These are phyloP conservation scores for Coniochaeta prunicola DNA, from an alignment of 2,329 filamentous ascomycete species.

Conservation along the genomic window DNA sequence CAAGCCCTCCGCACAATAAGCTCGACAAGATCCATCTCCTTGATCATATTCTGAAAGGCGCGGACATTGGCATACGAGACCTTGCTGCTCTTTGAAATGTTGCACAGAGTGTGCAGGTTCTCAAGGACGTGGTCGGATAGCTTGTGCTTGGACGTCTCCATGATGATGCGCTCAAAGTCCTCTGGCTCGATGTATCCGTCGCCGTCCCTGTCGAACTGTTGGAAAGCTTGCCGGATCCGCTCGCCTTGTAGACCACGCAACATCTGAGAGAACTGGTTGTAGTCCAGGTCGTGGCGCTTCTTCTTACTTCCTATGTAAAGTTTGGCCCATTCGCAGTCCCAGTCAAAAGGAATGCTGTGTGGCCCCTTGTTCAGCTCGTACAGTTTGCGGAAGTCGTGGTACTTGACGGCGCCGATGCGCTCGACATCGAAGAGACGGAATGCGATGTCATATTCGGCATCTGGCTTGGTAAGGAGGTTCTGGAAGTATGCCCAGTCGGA, in stretches of 20 bases:
- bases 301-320: constrained; percentile 87
- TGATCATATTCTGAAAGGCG: constrained; percentile 96
- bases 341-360: constrained; percentile 85
- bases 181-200: constrained; percentile 94
- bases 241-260: constrained; percentile 92
- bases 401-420: constrained; percentile 77
- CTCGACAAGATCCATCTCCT: constrained; percentile 96
- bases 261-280: constrained; percentile 97
- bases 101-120: constrained; percentile 88
- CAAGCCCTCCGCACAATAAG: constrained; percentile 85
- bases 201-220: constrained; percentile 80
- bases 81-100: constrained; percentile 84
- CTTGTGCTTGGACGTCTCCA: constrained; percentile 90
- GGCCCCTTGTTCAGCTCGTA: constrained; percentile 87
- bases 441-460: constrained; percentile 97
- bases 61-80: constrained; percentile 97
- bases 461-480: constrained; percentile 86
- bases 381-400: constrained; percentile 75
- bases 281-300: constrained; percentile 85
- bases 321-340: constrained; percentile 93
- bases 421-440: constrained; percentile 93
- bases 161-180: constrained; percentile 94
- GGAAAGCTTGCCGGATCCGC: constrained; percentile 91
- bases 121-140: constrained; percentile 91
- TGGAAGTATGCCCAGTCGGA: constrained; percentile 91